Percentiles rank a stretch among this genome's conserved stretches.
These are phyloP conservation scores for Penicillium mononematosum DNA, from an alignment of 495 filamentous ascomycete species.

Conservation along the genomic window DNA sequence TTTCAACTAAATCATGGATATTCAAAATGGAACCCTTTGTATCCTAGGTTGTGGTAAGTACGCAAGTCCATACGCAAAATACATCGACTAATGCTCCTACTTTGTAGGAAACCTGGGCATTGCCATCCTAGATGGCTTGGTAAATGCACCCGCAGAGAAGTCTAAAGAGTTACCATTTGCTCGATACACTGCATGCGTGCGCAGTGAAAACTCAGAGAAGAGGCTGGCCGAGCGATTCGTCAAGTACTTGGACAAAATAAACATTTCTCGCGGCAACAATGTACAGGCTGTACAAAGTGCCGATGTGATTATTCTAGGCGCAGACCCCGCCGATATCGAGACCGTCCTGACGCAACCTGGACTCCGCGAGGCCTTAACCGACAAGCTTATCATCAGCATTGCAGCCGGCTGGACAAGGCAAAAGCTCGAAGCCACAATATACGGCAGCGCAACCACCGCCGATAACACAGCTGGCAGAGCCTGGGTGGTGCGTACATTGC, in stretches of 20 bases:
- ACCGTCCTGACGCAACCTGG: constrained; percentile 25
- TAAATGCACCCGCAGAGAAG: constrained; percentile 14
- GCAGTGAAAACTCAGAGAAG: constrained; percentile 24
- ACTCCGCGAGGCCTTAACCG: constrained; percentile 23
- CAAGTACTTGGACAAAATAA: constrained; percentile 16
- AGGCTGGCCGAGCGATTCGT: constrained; percentile 21
- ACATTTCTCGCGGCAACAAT: constrained; percentile 21
- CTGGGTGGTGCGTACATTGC: constrained; percentile 38
- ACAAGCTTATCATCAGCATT: constrained; percentile 44
- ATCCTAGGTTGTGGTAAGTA: constrained; percentile 41
- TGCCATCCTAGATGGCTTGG: constrained; percentile 36
- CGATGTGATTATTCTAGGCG: constrained; percentile 34
- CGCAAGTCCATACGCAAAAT: neutral
- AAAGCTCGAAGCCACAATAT: constrained; percentile 32
- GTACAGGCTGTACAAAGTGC: constrained; percentile 22
- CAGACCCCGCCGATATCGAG: constrained; percentile 35
- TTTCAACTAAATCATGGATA: constrained; percentile 12
- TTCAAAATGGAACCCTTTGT: constrained; percentile 29
- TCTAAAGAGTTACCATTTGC: constrained; percentile 23
- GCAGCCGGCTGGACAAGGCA: constrained; percentile 41
- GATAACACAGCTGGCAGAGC: constrained; percentile 17
- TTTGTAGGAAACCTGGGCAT: constrained; percentile 38
- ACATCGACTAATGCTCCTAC: neutral
- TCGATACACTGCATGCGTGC: constrained; percentile 35
- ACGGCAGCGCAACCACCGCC: constrained; percentile 21